Conservation (phyloP, 768 basidiomycete species). For the Tulasnella sp. region DNA sequence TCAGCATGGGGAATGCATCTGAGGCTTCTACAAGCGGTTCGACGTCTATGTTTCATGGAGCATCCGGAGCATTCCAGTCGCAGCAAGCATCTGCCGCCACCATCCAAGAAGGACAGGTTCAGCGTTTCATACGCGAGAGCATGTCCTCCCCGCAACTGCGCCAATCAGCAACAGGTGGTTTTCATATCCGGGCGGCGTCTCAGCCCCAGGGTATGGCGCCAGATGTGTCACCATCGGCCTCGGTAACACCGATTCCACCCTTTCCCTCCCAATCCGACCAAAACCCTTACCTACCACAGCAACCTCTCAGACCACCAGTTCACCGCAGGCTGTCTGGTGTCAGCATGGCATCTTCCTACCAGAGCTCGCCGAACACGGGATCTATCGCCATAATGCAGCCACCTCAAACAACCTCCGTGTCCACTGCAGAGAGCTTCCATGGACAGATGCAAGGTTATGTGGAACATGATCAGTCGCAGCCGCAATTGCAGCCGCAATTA, state of each 20-base stretch:
- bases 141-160: constrained; percentile 4
- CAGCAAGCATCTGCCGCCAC: neutral
- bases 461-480: too few species aligned
- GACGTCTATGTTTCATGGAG: neutral
- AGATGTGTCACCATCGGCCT: constrained; percentile 1
- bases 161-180: neutral
- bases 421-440: too few species aligned
- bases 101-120: neutral
- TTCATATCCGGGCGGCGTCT: neutral
- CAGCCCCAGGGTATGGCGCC: neutral
- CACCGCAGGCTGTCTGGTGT: too few species aligned
- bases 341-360: too few species aligned
- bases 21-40: neutral
- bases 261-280: neutral
- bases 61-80: neutral
- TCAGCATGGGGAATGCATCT: constrained; percentile 7
- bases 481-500: too few species aligned
- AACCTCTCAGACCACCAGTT: too few species aligned
- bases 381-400: too few species aligned
- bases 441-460: too few species aligned
- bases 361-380: too few species aligned
- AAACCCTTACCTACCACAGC: neutral
- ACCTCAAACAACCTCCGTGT: too few species aligned
- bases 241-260: neutral
- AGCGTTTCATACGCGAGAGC: neutral